Percentiles rank a stretch among this genome's conserved stretches.
phyloP scores from a whole-genome alignment of 805 yeast genomes.

The Schizosaccharomyces japonicus region DNA sequence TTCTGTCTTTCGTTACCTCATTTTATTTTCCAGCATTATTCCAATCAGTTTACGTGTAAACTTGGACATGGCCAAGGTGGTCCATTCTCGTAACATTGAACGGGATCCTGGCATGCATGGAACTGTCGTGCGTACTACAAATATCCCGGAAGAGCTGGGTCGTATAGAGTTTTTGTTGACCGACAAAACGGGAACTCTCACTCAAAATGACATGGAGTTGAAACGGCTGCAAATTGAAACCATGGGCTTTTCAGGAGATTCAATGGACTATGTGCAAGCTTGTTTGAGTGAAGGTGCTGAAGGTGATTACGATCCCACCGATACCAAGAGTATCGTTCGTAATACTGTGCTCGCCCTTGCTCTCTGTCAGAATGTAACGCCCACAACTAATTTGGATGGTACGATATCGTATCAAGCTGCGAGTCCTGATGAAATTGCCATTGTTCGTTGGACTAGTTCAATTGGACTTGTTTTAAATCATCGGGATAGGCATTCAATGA shows the following conservation, averaged over 20 bases:
- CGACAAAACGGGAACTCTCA: constrained; percentile 91
- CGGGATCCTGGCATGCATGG: constrained; percentile 60
- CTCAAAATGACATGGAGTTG: constrained; percentile 95
- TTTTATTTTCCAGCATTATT: constrained; percentile 78
- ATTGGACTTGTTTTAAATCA: constrained; percentile 62
- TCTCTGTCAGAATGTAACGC: constrained; percentile 93
- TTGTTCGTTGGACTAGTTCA: constrained; percentile 67
- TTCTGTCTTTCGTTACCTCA: constrained; percentile 71
- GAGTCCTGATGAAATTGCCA: constrained; percentile 95
- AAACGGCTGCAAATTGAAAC: constrained; percentile 80
- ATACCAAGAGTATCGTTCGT: constrained; percentile 29
- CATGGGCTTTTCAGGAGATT: constrained; percentile 75
- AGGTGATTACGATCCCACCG: constrained; percentile 7
- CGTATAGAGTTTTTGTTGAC: constrained; percentile 76
- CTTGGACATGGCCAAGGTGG: constrained; percentile 82
- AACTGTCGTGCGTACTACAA: constrained; percentile 85
- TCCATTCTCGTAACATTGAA: constrained; percentile 85
- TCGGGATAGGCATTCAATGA: constrained; percentile 59
- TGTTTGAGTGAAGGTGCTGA: constrained; percentile 30
- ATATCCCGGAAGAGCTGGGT: constrained; percentile 94
- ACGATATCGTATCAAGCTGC: constrained; percentile 79
- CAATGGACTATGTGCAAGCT: constrained; percentile 67
- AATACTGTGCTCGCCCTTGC: constrained; percentile 68
- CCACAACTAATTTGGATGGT: constrained; percentile 54
- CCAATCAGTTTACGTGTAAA: constrained; percentile 91